Percentiles rank a stretch among this genome's conserved stretches.
Evolutionary conservation across 192 early-diverging fungal genomes (phyloP).

Genomic region (Coemansia aciculifera): DNA sequence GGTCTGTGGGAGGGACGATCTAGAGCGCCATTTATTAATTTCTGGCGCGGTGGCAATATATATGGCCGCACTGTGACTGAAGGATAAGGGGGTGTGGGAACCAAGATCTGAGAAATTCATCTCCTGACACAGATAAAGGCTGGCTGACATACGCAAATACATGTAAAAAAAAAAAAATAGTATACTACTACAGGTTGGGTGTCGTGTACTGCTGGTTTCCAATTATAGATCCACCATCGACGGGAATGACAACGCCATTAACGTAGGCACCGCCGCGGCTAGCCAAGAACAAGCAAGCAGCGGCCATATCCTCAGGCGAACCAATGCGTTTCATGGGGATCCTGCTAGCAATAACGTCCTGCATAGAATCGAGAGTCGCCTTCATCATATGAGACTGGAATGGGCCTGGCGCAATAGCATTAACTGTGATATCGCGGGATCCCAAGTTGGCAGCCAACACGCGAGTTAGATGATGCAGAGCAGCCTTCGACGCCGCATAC

Average conservation of each 20-base stretch:
- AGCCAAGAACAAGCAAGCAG: constrained; percentile 75
- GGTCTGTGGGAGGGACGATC: not conserved
- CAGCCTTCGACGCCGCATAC: constrained; percentile 80
- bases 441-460: constrained; percentile 68
- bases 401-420: constrained; percentile 70
- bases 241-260: constrained; percentile 77
- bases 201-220: constrained; percentile 25
- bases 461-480: constrained; percentile 70
- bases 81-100: not conserved
- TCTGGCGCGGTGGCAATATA: not conserved
- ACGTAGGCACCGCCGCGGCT: constrained; percentile 76
- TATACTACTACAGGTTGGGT: constrained; percentile 14
- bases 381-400: constrained; percentile 82
- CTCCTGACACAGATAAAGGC: too few species aligned
- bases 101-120: not conserved
- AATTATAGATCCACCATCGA: constrained; percentile 74
- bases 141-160: not conserved
- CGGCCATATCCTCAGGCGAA: constrained; percentile 81
- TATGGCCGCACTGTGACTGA: not conserved
- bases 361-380: constrained; percentile 57
- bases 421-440: constrained; percentile 59
- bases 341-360: constrained; percentile 55
- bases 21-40: not conserved
- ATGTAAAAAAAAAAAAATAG: not conserved
- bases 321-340: constrained; percentile 82